Conservation (phyloP, 2,329 filamentous ascomycete species). For the Beauveria scarabaeidicola region DNA sequence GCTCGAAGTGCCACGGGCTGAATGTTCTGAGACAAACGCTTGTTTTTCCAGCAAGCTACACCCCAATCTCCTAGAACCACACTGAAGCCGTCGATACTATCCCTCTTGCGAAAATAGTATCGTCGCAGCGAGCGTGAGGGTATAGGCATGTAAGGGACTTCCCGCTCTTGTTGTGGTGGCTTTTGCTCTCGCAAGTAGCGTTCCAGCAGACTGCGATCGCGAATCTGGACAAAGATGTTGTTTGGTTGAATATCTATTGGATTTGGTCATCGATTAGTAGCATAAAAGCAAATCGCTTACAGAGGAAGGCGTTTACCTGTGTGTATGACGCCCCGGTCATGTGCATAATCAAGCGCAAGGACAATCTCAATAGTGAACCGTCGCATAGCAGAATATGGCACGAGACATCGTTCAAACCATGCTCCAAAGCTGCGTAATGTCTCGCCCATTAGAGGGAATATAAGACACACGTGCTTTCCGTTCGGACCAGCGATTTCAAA, state of each 20-base stretch:
- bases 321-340: constrained; percentile 17
- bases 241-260: constrained; percentile 16
- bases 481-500: constrained; percentile 24
- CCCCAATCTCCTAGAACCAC: constrained; percentile 16
- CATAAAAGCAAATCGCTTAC: neutral
- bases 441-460: constrained; percentile 23
- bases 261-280: neutral
- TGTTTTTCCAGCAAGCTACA: constrained; percentile 16
- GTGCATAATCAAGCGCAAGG: constrained; percentile 16
- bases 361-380: constrained; percentile 15
- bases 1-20: constrained; percentile 17
- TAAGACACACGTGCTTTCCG: constrained; percentile 22
- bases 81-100: constrained; percentile 10
- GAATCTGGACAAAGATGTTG: constrained; percentile 18
- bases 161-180: neutral
- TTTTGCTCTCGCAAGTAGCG: constrained; percentile 11
- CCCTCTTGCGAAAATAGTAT: constrained; percentile 13
- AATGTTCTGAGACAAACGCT: constrained; percentile 16
- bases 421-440: constrained; percentile 15
- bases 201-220: constrained; percentile 13
- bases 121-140: constrained; percentile 9
- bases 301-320: constrained; percentile 14
- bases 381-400: constrained; percentile 14
- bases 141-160: constrained; percentile 10
- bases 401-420: constrained; percentile 11